phyloP scores from a whole-genome alignment of 192 early-diverging fungal species.

The Backusella luteola region DNA sequence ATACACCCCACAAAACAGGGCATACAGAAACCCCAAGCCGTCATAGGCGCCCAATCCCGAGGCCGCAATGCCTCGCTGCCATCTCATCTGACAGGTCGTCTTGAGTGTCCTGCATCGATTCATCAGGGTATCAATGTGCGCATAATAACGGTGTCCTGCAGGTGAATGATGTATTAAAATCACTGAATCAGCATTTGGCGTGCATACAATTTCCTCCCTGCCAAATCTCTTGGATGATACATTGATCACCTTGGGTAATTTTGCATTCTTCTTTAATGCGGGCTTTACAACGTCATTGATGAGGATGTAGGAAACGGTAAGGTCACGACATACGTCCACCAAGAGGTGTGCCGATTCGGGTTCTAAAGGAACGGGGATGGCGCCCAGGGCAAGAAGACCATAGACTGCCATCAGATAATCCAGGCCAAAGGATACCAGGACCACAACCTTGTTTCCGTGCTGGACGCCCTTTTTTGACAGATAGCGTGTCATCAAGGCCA shows the following conservation, averaged over 20 bases:
- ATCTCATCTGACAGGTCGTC: constrained; percentile 49
- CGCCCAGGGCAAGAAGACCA: constrained; percentile 76
- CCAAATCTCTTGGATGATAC: constrained; percentile 54
- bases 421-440: constrained; percentile 61
- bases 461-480: constrained; percentile 58
- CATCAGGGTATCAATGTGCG: constrained; percentile 46
- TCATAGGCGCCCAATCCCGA: constrained; percentile 6
- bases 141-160: constrained; percentile 47
- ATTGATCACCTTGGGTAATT: constrained; percentile 42
- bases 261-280: constrained; percentile 24
- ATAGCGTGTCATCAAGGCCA: constrained; percentile 60
- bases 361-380: constrained; percentile 64
- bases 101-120: constrained; percentile 58
- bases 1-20: constrained; percentile 18
- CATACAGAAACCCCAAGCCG: not conserved
- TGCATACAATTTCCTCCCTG: constrained; percentile 50
- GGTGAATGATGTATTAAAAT: constrained; percentile 50
- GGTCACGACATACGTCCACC: not conserved
- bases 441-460: constrained; percentile 56
- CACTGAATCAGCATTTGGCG: constrained; percentile 48
- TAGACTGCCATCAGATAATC: constrained; percentile 68
- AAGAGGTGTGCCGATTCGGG: constrained; percentile 19
- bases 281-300: constrained; percentile 30
- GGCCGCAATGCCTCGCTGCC: constrained; percentile 37
- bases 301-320: not conserved